Conservation (phyloP, 495 filamentous ascomycete species). For the Podospora sp. region DNA sequence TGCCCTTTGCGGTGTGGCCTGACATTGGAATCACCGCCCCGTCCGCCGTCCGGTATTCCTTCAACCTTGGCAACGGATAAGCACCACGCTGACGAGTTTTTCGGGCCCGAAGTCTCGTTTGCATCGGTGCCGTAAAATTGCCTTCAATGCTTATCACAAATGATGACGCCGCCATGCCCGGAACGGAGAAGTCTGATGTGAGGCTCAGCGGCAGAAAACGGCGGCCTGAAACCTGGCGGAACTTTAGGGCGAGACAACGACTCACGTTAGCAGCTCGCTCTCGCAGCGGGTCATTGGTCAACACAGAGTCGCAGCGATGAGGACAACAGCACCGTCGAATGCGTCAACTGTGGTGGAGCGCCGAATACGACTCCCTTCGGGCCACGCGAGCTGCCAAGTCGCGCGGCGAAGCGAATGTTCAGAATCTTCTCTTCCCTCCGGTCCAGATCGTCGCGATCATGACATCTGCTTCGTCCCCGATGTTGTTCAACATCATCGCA, state of each 20-base stretch:
- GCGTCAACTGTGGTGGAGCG: neutral
- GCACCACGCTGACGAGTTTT: neutral
- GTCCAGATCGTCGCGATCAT: neutral
- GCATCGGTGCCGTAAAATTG: neutral
- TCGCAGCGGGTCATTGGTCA: neutral
- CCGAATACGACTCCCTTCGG: neutral
- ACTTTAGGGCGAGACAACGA: neutral
- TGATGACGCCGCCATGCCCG: neutral
- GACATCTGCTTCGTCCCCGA: neutral
- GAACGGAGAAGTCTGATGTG: neutral
- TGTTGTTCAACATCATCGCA: neutral
- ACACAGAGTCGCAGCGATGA: neutral
- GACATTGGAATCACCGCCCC: neutral
- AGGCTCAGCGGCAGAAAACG: neutral
- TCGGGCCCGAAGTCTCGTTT: neutral
- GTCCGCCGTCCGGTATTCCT: neutral
- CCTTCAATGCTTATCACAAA: neutral
- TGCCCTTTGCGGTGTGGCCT: constrained; percentile 1
- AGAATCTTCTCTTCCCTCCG: neutral
- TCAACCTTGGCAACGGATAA: neutral
- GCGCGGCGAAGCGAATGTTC: neutral
- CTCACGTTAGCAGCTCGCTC: neutral
- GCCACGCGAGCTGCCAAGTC: neutral
- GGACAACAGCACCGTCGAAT: neutral
- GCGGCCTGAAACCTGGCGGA: neutral